phyloP scores from a whole-genome alignment of 78 protist genomes.

The Cavenderia fasciculata region DNA sequence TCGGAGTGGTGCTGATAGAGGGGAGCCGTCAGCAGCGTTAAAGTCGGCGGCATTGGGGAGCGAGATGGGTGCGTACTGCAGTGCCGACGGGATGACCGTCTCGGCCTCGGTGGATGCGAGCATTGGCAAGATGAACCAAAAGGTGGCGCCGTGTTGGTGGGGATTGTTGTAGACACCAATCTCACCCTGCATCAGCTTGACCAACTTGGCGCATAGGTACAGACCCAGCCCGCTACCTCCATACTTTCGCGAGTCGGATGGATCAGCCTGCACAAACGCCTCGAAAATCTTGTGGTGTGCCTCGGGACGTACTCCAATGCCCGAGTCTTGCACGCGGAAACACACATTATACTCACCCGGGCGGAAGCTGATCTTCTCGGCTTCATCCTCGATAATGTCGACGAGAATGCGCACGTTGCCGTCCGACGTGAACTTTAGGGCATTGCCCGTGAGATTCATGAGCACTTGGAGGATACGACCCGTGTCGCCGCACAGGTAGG shows the following conservation, averaged over 20 bases:
- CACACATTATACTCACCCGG: slow-evolving; percentile 49
- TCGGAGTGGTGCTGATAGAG: too few relatives aligned
- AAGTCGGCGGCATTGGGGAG: too few relatives aligned
- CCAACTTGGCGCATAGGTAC: slow-evolving; percentile 54
- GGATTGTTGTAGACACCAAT: slow-evolving; percentile 70
- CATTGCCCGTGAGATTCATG: slow-evolving; percentile 83
- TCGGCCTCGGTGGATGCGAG: neutral
- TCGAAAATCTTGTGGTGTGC: slow-evolving; percentile 76
- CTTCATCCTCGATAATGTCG: slow-evolving; percentile 61
- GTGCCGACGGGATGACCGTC: neutral
- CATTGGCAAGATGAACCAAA: slow-evolving; percentile 64
- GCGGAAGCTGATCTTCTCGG: slow-evolving; percentile 5
- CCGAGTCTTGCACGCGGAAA: slow-evolving; percentile 75
- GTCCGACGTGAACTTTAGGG: slow-evolving; percentile 77
- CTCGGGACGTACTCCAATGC: slow-evolving; percentile 81
- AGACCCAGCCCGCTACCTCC: slow-evolving; percentile 79
- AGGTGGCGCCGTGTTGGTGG: slow-evolving; percentile 46
- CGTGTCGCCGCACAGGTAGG: slow-evolving; percentile 50
- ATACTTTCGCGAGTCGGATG: slow-evolving; percentile 71
- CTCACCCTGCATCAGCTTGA: slow-evolving; percentile 71
- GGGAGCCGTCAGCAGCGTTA: too few relatives aligned
- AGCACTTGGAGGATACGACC: slow-evolving; percentile 78
- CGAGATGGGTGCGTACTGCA: neutral
- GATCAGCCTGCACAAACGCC: slow-evolving; percentile 85
- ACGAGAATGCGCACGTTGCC: slow-evolving; percentile 63